Evolutionary conservation across 2,329 filamentous ascomycete species (phyloP).

Genomic region (Amauroascus verrucosus): DNA sequence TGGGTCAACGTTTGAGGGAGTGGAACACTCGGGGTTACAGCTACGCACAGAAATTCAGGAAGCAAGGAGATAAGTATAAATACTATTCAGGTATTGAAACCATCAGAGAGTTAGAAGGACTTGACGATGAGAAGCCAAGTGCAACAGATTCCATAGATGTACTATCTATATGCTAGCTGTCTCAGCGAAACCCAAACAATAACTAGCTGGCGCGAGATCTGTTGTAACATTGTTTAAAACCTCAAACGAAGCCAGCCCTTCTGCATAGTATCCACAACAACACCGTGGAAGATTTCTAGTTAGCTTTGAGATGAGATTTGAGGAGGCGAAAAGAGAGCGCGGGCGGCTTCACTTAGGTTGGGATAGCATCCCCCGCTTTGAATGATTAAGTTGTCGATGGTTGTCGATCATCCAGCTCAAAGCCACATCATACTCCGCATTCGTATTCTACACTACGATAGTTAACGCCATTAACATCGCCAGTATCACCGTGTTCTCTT

Average conservation of each 20-base stretch:
- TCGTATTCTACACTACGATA: not conserved
- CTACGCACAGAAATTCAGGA: not conserved
- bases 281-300: not conserved
- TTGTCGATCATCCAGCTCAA: not conserved
- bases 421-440: not conserved
- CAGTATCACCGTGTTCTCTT: not conserved
- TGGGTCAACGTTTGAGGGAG: not conserved
- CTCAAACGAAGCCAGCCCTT: not conserved
- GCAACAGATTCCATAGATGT: not conserved
- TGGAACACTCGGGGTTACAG: slow-evolving; percentile 5
- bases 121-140: slow-evolving; percentile 1
- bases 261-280: not conserved
- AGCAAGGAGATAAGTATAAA: not conserved
- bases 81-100: too few relatives aligned
- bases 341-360: not conserved
- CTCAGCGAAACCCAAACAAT: not conserved
- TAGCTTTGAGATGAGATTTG: too few relatives aligned
- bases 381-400: not conserved
- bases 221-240: not conserved
- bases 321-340: not conserved
- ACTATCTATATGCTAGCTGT: too few relatives aligned
- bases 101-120: not conserved
- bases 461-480: not conserved
- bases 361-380: not conserved
- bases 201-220: not conserved